A percentile compares a stretch with the other conserved stretches of the same genome.
These are phyloP conservation scores for Multifurca ochricompacta DNA, from an alignment of 768 basidiomycete species.

Conservation along the genomic window DNA sequence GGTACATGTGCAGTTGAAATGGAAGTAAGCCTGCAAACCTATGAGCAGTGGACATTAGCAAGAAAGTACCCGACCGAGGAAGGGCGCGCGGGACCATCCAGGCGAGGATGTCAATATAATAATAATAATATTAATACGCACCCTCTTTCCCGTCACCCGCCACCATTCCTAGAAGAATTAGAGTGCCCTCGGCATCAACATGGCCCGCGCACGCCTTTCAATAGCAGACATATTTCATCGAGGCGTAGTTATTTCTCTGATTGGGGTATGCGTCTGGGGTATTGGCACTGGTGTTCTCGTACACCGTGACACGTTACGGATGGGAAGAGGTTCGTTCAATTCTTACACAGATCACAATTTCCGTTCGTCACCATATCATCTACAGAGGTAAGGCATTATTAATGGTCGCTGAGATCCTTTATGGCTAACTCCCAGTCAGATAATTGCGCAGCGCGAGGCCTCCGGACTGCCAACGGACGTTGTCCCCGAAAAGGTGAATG, in stretches of 20 bases:
- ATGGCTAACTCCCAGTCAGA: neutral
- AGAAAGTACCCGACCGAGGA: too few species aligned
- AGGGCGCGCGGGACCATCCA: too few species aligned
- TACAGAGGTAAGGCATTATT: slow-evolving; percentile 4
- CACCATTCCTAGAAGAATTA: neutral
- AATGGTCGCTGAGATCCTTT: neutral
- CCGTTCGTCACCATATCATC: neutral
- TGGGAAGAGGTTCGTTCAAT: slow-evolving; percentile 13
- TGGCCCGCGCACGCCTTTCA: slow-evolving; percentile 13
- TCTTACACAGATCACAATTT: neutral
- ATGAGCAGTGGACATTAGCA: slow-evolving; percentile 47
- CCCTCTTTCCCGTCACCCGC: too few species aligned
- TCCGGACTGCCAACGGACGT: slow-evolving; percentile 12
- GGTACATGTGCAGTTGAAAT: slow-evolving; percentile 70
- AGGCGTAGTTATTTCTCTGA: slow-evolving; percentile 11
- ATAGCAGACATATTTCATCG: slow-evolving; percentile 12
- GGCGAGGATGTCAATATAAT: too few species aligned
- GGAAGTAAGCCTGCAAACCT: slow-evolving; percentile 57
- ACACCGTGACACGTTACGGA: slow-evolving; percentile 12
- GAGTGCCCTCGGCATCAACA: neutral
- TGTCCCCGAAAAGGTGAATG: slow-evolving; percentile 8
- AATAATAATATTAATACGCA: slow-evolving; percentile 46
- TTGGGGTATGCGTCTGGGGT: slow-evolving; percentile 16
- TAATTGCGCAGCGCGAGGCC: slow-evolving; percentile 15
- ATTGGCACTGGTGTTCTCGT: slow-evolving; percentile 7